Base-by-base conservation (phyloP, 192 early-diverging fungal species). In the Phlyctochytrium bullatum region DNA sequence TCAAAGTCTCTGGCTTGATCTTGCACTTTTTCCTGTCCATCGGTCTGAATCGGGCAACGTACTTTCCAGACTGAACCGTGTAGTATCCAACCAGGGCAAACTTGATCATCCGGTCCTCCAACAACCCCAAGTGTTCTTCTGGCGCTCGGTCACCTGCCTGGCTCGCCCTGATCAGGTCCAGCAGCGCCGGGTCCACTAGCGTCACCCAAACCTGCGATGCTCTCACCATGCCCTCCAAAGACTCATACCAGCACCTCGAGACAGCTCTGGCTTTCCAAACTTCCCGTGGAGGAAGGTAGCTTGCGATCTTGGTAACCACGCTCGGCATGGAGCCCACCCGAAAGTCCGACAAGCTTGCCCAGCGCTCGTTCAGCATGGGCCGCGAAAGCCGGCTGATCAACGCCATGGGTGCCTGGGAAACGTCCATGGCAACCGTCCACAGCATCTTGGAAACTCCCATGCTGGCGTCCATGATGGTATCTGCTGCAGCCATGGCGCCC, bases 401-500 rank as follows among this genome's bases (percentile, higher is more conserved):
- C 16, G 10, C 27, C 27, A 24, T 27, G 20, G 54, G 54, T 10
- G 27, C 54, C 54, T 57, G 12, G 20, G 27, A 57, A 6, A 57
- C 54, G 14, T 57, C 54, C 12, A 20, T 57, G 16, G 6, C 54
- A 14, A 27, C 54, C 16, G 16, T 57, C 12, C 12, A 57, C 27
- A 57, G 10, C 6, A 57, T 24, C 54, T 57, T 57, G 12, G 54
- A 57, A 57, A 27, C 54, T 10, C 27, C 54, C 10, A 57, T 28
- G 14, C 16, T 25, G 12, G 20, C 54, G 27, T 57, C 27, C 16
- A 57, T 25, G 14, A 57, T 6, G 14, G 20, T 28, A 6, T 57
- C 27, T 28, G 27, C 54, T 6, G 54, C 54, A 6, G 54, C 54
- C 54, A 57, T 14, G 54, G 54, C 54, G 27, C 54, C 54, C 20